Evolutionary conservation across 257 asterid species (phyloP).

Genomic region (Solanum peruvianum): DNA sequence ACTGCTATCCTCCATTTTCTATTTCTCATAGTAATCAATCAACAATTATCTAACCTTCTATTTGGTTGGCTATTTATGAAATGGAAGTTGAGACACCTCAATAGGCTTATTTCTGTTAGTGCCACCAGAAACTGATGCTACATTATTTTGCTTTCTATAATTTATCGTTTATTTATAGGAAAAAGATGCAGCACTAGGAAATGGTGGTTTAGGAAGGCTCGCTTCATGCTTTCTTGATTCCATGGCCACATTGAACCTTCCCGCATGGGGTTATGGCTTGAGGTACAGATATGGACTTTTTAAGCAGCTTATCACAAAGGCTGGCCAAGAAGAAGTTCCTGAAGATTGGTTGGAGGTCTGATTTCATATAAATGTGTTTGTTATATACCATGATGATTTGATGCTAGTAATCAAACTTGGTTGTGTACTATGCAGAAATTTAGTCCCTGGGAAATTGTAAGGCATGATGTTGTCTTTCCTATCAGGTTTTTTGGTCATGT

Average conservation of each 20-base stretch:
- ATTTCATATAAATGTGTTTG: not conserved
- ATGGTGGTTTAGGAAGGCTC: conserved; percentile 99
- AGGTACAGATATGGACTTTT: conserved; percentile 93
- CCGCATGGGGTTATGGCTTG: conserved; percentile 99
- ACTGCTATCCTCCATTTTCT: not conserved
- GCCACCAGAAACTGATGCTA: not conserved
- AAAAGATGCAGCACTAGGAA: conserved; percentile 99
- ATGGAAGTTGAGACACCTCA: not conserved
- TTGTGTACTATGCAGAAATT: conserved; percentile 54
- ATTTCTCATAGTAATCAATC: not conserved
- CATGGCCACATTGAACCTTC: conserved; percentile 91
- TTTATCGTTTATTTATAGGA: conserved; percentile 39
- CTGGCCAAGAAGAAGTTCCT: conserved; percentile 89
- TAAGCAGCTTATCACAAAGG: conserved; percentile 74
- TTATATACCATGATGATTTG: not conserved
- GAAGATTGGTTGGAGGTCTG: conserved; percentile 98
- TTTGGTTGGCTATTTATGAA: not conserved
- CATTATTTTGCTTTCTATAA: not conserved
- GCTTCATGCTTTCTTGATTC: conserved; percentile 99
- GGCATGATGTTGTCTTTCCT: conserved; percentile 93
- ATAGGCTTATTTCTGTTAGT: not conserved
- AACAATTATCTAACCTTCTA: not conserved
- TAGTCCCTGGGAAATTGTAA: conserved; percentile 96
- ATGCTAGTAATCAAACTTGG: not conserved
- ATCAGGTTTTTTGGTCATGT: conserved; percentile 86